Evolutionary conservation across 1,284 basidiomycete species (phyloP), one percentile per base, ranked within the genome.

Genomic region (Somion occarium): DNA sequence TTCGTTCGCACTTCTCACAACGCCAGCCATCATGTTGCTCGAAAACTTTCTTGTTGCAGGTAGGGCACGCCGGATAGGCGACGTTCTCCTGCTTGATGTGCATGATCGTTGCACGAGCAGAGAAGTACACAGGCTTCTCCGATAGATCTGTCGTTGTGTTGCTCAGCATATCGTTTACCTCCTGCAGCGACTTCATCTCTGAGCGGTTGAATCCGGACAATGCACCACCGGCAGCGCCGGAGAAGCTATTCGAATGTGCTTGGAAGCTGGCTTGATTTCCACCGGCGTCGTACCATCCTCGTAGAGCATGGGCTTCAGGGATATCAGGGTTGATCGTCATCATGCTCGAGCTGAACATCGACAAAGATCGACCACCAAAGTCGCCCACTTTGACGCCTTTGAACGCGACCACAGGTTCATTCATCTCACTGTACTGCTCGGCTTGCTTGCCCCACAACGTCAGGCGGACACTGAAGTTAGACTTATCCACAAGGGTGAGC

Each of bases 371-470:
- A 78, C 95, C 96, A 61, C 90, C 90, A 67, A 92, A 99, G 61
- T 98, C 96, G 38, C 93, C 86, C 38, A 99, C 93, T 70, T 90
- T 95, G 61, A 93, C 92, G 20, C 93, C 91, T 72, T 97, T 98
- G 79, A 97, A 93, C 2, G 95, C 96, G 55, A 94, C 78, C 19
- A 97, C 83, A 9, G 91, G 82, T 49, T 80, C 75, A 38, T 82
- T 76, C 2, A 72, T 67, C 13, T 70, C 67, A 2, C 68, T 68
- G 65, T 88, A 99, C 44, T 80, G 80, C 65, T 98, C 94, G 1
- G 96, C 97, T 65, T 91, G 88, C 67, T 91, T 94, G 25, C 96
- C 97, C 96, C 97, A 99, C 4, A 99, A 74, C 2, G 97, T 99
- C 57, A 98, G 68, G 25, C 91, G 82, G 34, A 96, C 86, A 27